Base-by-base conservation (phyloP, 1,139 yeast species). In the Hyphopichia wangnamkhiaoensis region DNA sequence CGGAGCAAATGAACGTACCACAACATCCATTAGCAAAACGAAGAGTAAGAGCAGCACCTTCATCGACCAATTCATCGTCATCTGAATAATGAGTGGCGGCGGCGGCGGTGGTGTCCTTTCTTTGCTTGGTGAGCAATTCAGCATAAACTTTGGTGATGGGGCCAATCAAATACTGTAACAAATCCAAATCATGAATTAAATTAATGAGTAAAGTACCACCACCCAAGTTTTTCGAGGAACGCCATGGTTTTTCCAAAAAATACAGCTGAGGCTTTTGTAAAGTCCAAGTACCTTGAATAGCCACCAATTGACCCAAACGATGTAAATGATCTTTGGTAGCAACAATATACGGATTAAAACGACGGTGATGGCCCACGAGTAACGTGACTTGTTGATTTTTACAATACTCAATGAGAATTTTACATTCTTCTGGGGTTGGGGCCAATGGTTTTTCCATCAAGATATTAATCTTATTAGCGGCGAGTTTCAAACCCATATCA, bases 211-310 rank as follows among this genome's bases (percentile, higher is more conserved):
- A 52, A 5, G 71, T 54, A 3, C 75, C 75, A 1, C 74, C 75
- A 5, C 74, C 74, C 27, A 56, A 49, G n/a, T 45, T 50, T 8
- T 48, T 45, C 18, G 61, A 54, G 5, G 68, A 63, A 39, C 74
- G 56, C 75, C 76, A 70, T 2, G 73, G 68, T 35, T 68, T 63
- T 20, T 59, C 63, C 37, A 54, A 53, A 42, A 67, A 69, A 47
- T 70, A 70, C 29, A 55, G 50, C 26, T 59, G 63, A 15, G 69
- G 67, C 41, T 69, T 68, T 36, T 60, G 55, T 39, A 68, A 56
- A 14, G 71, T 55, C 76, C 76, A 69, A 13, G 67, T 58, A 2
- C 76, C 76, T 45, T 69, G 75, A 16, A 69, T 52, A 1, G 71
- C 74, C 19, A 68, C 54, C 15, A 63, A 53, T 17, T 48, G 48